Evolutionary conservation across 495 filamentous ascomycete species (phyloP), one percentile per base, ranked within the genome.

Genomic region (Chaetomium fimeti): DNA sequence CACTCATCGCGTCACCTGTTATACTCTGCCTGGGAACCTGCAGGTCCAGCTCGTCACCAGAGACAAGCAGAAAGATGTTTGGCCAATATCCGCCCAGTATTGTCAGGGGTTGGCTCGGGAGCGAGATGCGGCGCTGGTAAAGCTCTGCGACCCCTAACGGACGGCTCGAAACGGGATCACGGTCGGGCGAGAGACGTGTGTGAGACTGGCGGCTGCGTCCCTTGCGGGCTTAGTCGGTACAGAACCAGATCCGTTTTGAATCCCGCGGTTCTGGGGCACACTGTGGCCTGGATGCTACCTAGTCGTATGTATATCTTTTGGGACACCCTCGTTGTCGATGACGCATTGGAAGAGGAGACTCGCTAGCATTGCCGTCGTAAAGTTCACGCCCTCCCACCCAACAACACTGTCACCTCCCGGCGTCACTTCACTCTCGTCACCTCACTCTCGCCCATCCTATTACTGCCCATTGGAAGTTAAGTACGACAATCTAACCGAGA

Each of bases 1-100:
- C n/a, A 49, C 47, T 52, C 32, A 47, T 51, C 48, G 55, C 62
- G 57, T 43, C 65, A 47, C 49, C 20, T 60, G 61, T 63, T 27
- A 8, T 29, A 63, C 60, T 36, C 54, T 3, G 7, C 16, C 0
- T 20, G 48, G 60, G 60, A 42, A 67, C 60, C 45, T 59, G 65
- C 65, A 58, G 60, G 20, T 16, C 38, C n/a, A 48, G 47, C 43
- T 47, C 15, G 22, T 36, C 48, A 27, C 40, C 28, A 57, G 32
- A 57, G 53, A 18, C 51, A 51, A n/a, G n/a, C n/a, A n/a, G n/a
- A n/a, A n/a, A 48, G 38, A 47, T 57, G 61, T 18, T 32, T 56
- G 43, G 57, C 16, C 11, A 43, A 43, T 43, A 43, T 43, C 40
- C 40, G 40, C 18, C 16, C 40, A 43, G 16, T 43, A 1, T 6